A percentile compares a stretch with the other conserved stretches of the same genome.
phyloP scores from a whole-genome alignment of 2,329 filamentous ascomycete genomes.

The Onygenales sp. region DNA sequence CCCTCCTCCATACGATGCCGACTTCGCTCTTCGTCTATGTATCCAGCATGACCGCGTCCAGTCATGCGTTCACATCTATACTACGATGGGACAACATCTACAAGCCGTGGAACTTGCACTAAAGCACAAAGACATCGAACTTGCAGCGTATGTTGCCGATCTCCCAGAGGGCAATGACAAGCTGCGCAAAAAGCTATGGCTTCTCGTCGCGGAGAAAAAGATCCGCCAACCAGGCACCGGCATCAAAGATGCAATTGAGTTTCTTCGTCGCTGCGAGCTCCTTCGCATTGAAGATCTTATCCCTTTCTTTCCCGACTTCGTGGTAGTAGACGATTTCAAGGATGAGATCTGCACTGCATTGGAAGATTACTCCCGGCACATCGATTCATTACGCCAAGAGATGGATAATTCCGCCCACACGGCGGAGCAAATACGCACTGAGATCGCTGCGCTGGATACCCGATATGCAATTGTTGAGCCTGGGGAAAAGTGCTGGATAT shows the following conservation, averaged over 20 bases:
- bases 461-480: constrained; percentile 95
- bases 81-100: constrained; percentile 86
- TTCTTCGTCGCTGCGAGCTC: constrained; percentile 81
- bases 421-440: constrained; percentile 79
- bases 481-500: constrained; percentile 87
- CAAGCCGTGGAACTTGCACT: constrained; percentile 89
- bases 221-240: constrained; percentile 70
- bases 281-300: constrained; percentile 94
- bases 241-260: constrained; percentile 89
- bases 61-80: constrained; percentile 95
- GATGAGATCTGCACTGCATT: constrained; percentile 92
- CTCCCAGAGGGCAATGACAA: constrained; percentile 65
- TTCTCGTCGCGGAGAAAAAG: constrained; percentile 88
- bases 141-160: constrained; percentile 83
- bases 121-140: constrained; percentile 78
- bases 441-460: constrained; percentile 76
- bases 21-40: constrained; percentile 90
- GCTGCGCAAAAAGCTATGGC: constrained; percentile 88
- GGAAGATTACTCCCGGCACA: constrained; percentile 86
- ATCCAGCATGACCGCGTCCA: constrained; percentile 90
- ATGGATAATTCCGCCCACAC: constrained; percentile 93
- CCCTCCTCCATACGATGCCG: constrained; percentile 77
- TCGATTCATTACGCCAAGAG: constrained; percentile 77
- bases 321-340: constrained; percentile 98
- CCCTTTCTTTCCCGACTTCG: constrained; percentile 96